phyloP scores from a whole-genome alignment of 2,329 filamentous ascomycete species.

The Dendrostoma leiphaemia region DNA sequence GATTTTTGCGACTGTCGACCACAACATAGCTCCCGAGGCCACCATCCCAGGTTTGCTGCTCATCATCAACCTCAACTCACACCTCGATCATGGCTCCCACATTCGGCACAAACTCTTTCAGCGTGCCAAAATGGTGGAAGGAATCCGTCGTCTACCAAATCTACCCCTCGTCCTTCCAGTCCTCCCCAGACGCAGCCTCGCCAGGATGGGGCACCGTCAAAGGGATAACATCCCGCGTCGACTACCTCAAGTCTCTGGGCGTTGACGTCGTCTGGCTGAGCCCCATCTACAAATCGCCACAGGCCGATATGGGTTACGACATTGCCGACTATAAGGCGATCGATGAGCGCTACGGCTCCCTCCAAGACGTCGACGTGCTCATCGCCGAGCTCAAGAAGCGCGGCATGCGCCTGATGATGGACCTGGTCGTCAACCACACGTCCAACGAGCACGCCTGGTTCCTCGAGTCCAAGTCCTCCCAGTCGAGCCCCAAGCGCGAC shows the following conservation, averaged over 20 bases:
- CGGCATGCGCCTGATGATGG: constrained; percentile 68
- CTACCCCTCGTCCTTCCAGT: constrained; percentile 61
- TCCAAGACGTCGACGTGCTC: constrained; percentile 64
- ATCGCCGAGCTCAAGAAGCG: constrained; percentile 59
- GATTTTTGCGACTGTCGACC: background rate
- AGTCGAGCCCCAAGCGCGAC: constrained; percentile 53
- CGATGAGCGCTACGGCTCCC: constrained; percentile 63
- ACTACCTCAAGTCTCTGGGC: constrained; percentile 54
- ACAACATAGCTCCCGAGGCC: background rate
- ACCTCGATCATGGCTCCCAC: constrained; percentile 1
- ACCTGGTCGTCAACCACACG: constrained; percentile 74
- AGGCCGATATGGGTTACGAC: constrained; percentile 70
- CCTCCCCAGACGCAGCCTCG: constrained; percentile 46
- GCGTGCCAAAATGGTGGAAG: constrained; percentile 52
- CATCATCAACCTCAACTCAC: background rate
- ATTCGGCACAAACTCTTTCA: constrained; percentile 7
- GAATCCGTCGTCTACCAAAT: constrained; percentile 60
- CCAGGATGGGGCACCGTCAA: constrained; percentile 54
- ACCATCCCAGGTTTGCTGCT: background rate
- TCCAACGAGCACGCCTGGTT: constrained; percentile 58
- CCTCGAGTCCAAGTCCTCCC: constrained; percentile 51
- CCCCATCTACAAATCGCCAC: constrained; percentile 50
- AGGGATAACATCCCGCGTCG: constrained; percentile 55
- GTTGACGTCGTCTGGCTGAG: constrained; percentile 58
- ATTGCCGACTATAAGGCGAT: constrained; percentile 67